phyloP scores from a whole-genome alignment of 306 rosid genomes.

The Rosa rugosa region DNA sequence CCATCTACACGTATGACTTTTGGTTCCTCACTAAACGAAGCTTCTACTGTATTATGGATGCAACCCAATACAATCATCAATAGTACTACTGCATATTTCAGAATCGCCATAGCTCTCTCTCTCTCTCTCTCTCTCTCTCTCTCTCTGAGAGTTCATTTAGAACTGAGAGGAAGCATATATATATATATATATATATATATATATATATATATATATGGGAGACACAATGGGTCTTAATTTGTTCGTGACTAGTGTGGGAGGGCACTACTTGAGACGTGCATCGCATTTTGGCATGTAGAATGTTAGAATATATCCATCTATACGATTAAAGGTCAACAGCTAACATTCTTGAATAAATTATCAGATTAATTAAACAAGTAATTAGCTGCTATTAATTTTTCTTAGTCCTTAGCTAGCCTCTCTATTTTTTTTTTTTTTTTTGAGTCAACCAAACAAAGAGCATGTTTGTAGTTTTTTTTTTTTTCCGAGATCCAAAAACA shows the following conservation, averaged over 20 bases:
- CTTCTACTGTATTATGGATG: conserved; percentile 25
- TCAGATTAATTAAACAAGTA: not conserved
- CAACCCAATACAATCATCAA: conserved; percentile 30
- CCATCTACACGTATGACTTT: conserved; percentile 53
- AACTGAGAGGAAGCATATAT: conserved; percentile 19
- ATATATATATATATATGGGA: too few relatives aligned
- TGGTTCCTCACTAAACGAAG: conserved; percentile 25
- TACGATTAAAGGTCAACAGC: not conserved
- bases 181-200: not conserved
- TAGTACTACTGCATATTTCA: conserved; percentile 31
- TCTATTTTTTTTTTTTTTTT: too few relatives aligned
- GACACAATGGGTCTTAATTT: not conserved
- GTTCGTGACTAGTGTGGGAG: conserved; percentile 27
- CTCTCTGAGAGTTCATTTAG: not conserved
- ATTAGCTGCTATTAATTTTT: not conserved
- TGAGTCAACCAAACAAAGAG: too few relatives aligned
- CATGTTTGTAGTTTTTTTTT: too few relatives aligned
- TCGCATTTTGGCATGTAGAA: conserved; percentile 23
- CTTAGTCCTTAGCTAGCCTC: too few relatives aligned
- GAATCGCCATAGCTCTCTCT: conserved; percentile 25
- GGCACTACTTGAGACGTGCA: conserved; percentile 52
- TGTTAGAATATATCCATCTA: not conserved
- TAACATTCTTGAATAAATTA: not conserved
- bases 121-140: not conserved
- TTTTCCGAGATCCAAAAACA: too few relatives aligned